phyloP scores from a whole-genome alignment of 495 filamentous ascomycete genomes.

The Daldinia vernicosa region DNA sequence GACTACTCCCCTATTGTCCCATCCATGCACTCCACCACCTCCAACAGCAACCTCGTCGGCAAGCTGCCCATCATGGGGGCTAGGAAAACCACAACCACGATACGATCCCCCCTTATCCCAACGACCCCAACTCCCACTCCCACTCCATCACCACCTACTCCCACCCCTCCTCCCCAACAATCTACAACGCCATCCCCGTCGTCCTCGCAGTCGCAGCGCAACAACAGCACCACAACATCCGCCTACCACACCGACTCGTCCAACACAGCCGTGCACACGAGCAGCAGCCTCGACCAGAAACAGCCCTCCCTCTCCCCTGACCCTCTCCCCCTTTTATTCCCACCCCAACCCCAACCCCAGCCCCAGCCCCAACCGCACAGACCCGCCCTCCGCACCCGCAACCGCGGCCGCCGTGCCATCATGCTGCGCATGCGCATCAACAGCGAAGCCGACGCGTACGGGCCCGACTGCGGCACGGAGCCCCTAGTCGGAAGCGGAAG shows the following conservation, averaged over 20 bases:
- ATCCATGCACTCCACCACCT: neutral
- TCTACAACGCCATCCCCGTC: constrained; percentile 7
- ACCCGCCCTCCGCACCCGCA: neutral
- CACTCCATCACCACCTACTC: neutral
- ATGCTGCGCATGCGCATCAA: constrained; percentile 36
- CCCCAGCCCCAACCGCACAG: neutral
- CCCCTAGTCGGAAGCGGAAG: neutral
- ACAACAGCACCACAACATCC: neutral
- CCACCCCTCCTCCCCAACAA: neutral
- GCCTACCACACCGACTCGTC: constrained; percentile 14
- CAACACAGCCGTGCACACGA: constrained; percentile 26
- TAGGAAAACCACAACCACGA: constrained; percentile 1
- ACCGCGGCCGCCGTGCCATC: constrained; percentile 7
- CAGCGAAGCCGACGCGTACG: constrained; percentile 38
- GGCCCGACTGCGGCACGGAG: constrained; percentile 7
- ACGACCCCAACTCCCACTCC: neutral
- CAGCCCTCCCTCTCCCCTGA: neutral
- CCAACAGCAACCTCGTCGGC: constrained; percentile 18
- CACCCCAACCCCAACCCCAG: neutral
- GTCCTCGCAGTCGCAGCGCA: neutral
- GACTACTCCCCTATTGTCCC: constrained; percentile 45
- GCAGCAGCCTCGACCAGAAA: constrained; percentile 16
- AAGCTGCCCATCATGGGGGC: constrained; percentile 22
- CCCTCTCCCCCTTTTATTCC: neutral
- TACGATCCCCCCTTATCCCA: neutral